These are phyloP conservation scores for Diaporthe longicolla DNA, from an alignment of 2,329 filamentous ascomycete genomes.

Conservation along the genomic window DNA sequence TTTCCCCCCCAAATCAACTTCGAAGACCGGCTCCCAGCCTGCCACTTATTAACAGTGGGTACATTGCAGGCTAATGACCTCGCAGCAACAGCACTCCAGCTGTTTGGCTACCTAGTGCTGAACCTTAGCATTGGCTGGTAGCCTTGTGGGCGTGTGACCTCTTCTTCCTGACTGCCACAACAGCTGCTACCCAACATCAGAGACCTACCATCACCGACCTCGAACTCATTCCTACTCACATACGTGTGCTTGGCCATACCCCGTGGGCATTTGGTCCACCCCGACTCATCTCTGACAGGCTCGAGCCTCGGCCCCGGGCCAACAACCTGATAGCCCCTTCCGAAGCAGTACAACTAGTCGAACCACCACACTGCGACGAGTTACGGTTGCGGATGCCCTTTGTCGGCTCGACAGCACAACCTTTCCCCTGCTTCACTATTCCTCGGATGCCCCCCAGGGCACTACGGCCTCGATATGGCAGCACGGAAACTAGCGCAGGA, in stretches of 20 bases:
- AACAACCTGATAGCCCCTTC: not conserved
- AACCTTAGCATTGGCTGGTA: constrained; percentile 5
- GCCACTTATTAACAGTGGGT: not conserved
- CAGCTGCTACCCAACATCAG: not conserved
- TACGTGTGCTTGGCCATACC: not conserved
- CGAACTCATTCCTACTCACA: constrained; percentile 1
- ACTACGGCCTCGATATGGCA: constrained; percentile 76
- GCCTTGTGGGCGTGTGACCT: constrained; percentile 33
- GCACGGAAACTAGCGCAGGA: constrained; percentile 97
- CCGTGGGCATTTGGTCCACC: not conserved
- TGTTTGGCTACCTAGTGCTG: not conserved
- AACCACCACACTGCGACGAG: not conserved
- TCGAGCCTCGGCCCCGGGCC: not conserved
- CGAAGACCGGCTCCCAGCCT: too few relatives aligned
- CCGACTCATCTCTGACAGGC: not conserved
- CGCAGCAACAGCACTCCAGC: constrained; percentile 1
- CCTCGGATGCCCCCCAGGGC: constrained; percentile 38
- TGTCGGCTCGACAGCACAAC: constrained; percentile 20
- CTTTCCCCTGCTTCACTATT: constrained; percentile 40
- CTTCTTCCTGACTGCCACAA: constrained; percentile 13
- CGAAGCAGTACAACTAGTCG: constrained; percentile 6
- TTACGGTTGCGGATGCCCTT: not conserved
- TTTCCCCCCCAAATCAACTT: too few relatives aligned
- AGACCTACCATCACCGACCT: not conserved
- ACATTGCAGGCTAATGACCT: not conserved